Evolutionary conservation across 495 filamentous ascomycete species (phyloP), one percentile per base, ranked within the genome.

Genomic region (Penicillium maclennaniae): DNA sequence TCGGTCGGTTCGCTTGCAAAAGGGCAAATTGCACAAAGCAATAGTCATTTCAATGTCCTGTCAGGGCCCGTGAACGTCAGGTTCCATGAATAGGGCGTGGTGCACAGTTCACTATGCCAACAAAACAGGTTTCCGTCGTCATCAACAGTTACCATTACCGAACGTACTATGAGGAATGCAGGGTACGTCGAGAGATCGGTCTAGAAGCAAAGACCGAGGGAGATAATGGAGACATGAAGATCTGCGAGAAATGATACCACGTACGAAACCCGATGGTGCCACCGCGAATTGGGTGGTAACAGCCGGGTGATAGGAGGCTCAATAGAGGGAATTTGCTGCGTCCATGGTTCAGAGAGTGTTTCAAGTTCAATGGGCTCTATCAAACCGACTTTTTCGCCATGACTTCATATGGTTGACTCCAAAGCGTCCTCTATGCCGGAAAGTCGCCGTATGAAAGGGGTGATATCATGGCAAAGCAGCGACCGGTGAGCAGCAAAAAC

Each of bases 381-480:
- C 39, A 15, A 6, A 4, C 20, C 37, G 47, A 49, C 16, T 15
- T 23, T 23, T 16, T 27, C 1, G 15, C 40, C 31, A 21, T 43
- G 48, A 50, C 26, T 43, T 50, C 39, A 50, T 50, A 42, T 7
- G 39, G 39, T 42, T 7, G 36, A 14, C 25, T 1, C 2, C 23
- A 20, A n/a, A 41, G 8, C 28, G 4, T 16, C 1, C 14, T 7
- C 2, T 46, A 15, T 46, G 4, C 3, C 34, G 16, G 28, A 25
- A 39, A 39, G 45, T 31, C n/a, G 27, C 44, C 27, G 44, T 36
- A 34, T 28, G 2, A 6, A 16, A 2, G 26, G 8, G 45, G 47
- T 49, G 47, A 49, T 49, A 49, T 49, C 47, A 49, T 49, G 31
- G 16, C 47, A 41, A 19, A 36, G 21, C 47, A 26, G 37, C 37